Base-by-base conservation (phyloP, 805 yeast species). In the Sugiyamaella americana region DNA sequence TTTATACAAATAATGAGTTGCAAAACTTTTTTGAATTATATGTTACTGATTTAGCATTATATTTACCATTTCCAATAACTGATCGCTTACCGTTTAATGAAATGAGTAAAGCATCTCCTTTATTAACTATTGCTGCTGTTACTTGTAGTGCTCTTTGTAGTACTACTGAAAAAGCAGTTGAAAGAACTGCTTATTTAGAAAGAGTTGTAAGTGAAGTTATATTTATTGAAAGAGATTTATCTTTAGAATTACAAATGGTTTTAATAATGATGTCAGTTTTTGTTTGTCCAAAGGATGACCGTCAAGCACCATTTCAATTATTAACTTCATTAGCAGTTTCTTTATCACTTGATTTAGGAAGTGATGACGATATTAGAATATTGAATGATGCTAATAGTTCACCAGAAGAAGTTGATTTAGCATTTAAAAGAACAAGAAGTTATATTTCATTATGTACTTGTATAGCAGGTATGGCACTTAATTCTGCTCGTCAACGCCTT, bases 381-480 rank as follows among this genome's bases (percentile, higher is more conserved):
- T 18, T 49, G 41, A 40, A 29, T 26, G 41, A 43, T 26, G 34
- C 29, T 24, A 24, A 30, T 16, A 24, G 29, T 18, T 13, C 36
- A 20, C 35, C 39, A 6, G 51, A 34, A 19, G 38, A 3, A 5
- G 43, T 44, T 19, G 23, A 17, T 13, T 17, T 18, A 8, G 37
- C 52, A 18, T 36, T 39, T n/a, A 40, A 35, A 21, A 41, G 52
- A 18, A 20, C 35, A 10, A 16, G 44, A 16, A 36, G 22, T 16
- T 51, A 44, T 35, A 36, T 48, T 21, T 37, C 47, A 30, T 32
- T 45, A 10, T 43, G 42, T 29, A 26, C 40, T 18, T 47, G 49
- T n/a, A 51, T 58, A 16, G 47, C 53, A 6, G 52, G 51, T 1
- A 48, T 47, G 47, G 54, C 58, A 2, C 19, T 58, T 32, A 46